phyloP scores from a whole-genome alignment of 164 flowering plant genomes.

The Magnolia officinalis region DNA sequence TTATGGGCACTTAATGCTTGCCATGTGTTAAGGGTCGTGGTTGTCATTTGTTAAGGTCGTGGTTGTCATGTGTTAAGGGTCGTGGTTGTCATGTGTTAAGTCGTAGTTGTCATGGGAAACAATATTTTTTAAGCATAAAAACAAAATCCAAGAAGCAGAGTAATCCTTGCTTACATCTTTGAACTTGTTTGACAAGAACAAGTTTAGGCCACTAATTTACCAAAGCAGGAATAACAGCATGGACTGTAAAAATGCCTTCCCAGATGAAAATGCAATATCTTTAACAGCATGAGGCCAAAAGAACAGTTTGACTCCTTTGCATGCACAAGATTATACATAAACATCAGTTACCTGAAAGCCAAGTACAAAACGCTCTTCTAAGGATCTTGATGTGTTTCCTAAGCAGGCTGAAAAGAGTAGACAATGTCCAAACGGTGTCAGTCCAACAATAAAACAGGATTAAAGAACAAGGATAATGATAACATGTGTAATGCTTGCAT shows the following conservation, averaged over 20 bases:
- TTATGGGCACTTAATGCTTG: no score
- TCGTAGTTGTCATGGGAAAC: neutral
- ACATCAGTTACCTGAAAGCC: slow-evolving; percentile 1
- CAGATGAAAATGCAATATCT: neutral
- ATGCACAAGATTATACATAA: neutral
- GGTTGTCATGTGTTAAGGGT: no score
- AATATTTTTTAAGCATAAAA: neutral
- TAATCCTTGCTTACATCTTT: neutral
- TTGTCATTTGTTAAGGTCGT: no score
- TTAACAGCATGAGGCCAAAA: neutral
- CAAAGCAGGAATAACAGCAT: neutral
- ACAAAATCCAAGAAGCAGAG: neutral
- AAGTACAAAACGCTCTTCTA: neutral
- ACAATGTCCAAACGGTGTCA: neutral
- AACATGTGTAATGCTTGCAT: neutral
- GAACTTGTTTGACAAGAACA: neutral
- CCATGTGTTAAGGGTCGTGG: no score
- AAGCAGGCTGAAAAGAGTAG: neutral
- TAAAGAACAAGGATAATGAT: neutral
- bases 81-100: no score
- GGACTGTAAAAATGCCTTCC: neutral
- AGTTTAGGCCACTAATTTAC: neutral
- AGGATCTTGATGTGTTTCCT: neutral
- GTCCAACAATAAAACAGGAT: neutral
- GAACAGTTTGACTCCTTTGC: neutral